Evolutionary conservation across 805 yeast genomes (phyloP), one percentile per base, ranked within the genome.

Genomic region (Kuraishia borneana): DNA sequence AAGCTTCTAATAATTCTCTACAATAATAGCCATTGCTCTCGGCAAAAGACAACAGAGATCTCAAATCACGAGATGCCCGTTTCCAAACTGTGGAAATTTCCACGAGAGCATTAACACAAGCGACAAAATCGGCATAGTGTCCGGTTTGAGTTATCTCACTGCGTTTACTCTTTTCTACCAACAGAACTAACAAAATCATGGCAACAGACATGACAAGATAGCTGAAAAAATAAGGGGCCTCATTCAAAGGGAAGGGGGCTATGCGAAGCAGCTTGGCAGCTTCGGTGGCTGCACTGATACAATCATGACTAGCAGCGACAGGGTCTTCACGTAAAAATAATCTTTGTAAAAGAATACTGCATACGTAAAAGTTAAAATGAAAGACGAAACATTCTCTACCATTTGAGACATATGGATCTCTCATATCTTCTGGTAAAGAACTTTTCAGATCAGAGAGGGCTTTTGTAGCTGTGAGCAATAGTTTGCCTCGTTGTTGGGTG

Each of bases 281-380:
- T 13, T 42, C 39, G 2, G 38, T 16, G 3, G 52, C 47, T 0
- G 50, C 40, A 9, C 32, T 31, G 5, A 53, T 32, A 21, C 47
- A 44, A 2, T 41, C 39, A 13, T 36, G 38, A 6, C 42, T 42
- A 1, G 49, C 42, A 2, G 32, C 14, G 9, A 35, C 26, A 2
- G 39, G 26, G 3, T 30, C 23, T 3, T 45, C 45, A 23, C 39
- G 31, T 2, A 49, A 25, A 21, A 49, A 48, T 3, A 46, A 25
- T 36, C 47, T 44, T 20, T 48, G 43, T 18, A 54, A 23, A 22
- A 45, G 42, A 6, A 52, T 34, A 2, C 38, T 25, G 18, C 46
- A 35, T 3, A 44, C 40, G 21, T 48, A 42, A 37, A 47, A 55
- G 26, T 46, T 46, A 21, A 55, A 42, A 12, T 48, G 45, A 27